Percentiles rank a stretch among this genome's conserved stretches.
Evolutionary conservation across 495 filamentous ascomycete genomes (phyloP).

Genomic region (Trichoderma parareesei): DNA sequence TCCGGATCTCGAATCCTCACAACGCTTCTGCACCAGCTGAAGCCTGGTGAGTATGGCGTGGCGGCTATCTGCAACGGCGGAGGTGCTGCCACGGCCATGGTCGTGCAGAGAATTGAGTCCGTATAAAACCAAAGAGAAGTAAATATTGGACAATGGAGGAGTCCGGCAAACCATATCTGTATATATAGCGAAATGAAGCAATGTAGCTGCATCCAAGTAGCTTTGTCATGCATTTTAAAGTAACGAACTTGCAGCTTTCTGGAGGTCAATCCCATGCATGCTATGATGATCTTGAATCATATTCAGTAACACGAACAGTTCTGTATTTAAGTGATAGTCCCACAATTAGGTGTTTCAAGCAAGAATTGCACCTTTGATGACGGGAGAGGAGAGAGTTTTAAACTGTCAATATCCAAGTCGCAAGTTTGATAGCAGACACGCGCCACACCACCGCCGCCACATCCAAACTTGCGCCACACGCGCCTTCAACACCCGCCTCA

Average conservation of each 20-base stretch:
- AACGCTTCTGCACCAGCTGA: constrained; percentile 81
- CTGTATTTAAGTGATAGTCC: too few relatives aligned
- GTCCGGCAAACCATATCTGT: not conserved
- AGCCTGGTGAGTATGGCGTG: constrained; percentile 86
- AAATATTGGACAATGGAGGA: not conserved
- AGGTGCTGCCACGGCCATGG: constrained; percentile 82
- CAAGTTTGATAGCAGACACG: not conserved
- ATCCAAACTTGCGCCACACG: not conserved
- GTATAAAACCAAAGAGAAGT: constrained; percentile 31
- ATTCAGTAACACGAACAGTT: not conserved
- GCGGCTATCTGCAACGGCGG: constrained; percentile 97
- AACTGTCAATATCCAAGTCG: too few relatives aligned
- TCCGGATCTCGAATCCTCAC: constrained; percentile 89
- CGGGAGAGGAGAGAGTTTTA: too few relatives aligned
- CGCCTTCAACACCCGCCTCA: not conserved
- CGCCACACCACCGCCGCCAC: not conserved
- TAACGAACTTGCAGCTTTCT: too few relatives aligned
- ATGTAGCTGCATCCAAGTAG: not conserved
- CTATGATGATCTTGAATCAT: too few relatives aligned
- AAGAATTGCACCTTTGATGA: too few relatives aligned
- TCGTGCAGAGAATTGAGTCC: constrained; percentile 77
- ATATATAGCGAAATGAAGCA: not conserved
- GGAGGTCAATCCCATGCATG: too few relatives aligned
- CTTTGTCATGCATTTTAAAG: not conserved
- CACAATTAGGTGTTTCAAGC: too few relatives aligned